Evolutionary conservation across 495 filamentous ascomycete species (phyloP), one percentile per base, ranked within the genome.

Genomic region (Extremus antarcticus): DNA sequence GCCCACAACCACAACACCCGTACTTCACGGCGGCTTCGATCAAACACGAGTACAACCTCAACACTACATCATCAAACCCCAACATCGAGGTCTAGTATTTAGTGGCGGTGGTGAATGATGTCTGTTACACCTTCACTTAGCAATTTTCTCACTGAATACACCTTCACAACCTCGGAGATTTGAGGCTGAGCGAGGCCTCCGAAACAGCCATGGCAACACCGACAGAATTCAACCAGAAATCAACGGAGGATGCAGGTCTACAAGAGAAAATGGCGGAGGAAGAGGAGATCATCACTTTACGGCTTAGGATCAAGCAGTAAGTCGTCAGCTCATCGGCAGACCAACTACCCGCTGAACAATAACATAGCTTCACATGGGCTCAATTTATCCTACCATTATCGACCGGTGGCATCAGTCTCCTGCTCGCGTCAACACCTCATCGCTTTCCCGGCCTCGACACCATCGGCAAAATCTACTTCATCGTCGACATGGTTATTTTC

Each of bases 401-500:
- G 3, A 67, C 65, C 1, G 63, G 65, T 32, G 65, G 53, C 24
- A 46, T 65, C 15, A 51, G 38, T 24, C 45, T 55, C 51, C 51
- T 64, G 2, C 51, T 66, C 21, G 51, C 43, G 1, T 49, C 61
- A 46, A 47, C 51, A 43, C 65, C 65, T 0, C 43, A 59, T 47
- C 21, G n/a, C 7, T 67, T 67, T 50, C 25, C 50, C 21, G 65
- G 65, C 41, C 60, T 67, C 19, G 45, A 48, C 11, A 58, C 58
- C 66, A 58, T 67, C 65, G 50, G 65, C 51, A 56, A 63, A 54
- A 55, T 73, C 66, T 47, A 74, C 61, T 64, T 68, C 62, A 59
- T 77, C 56, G 25, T 72, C 68, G 46, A 73, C 3, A 60, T 81
- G 16, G 77, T 75, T 3, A 78, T 84, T 51, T 81, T 83, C 58